These are phyloP conservation scores for Colletotrichum paranaense DNA, from an alignment of 2,329 filamentous ascomycete genomes.

Conservation along the genomic window DNA sequence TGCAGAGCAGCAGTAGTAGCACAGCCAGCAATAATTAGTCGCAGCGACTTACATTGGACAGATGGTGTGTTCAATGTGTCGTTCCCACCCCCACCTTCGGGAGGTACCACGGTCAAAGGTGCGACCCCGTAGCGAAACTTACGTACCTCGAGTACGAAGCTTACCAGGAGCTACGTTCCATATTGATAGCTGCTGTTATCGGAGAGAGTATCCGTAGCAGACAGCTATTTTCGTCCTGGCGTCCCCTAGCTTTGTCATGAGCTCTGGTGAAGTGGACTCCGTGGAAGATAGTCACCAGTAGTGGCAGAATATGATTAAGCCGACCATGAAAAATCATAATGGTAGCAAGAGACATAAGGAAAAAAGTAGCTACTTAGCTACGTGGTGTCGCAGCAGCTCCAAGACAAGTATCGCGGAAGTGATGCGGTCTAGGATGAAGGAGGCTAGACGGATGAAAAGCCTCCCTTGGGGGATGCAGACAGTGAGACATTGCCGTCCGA, in stretches of 20 bases:
- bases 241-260: background rate
- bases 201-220: background rate
- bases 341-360: constrained; percentile 13
- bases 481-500: constrained; percentile 26
- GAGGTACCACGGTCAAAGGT: constrained; percentile 14
- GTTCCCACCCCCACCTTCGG: constrained; percentile 33
- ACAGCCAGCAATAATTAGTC: background rate
- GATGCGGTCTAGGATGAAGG: constrained; percentile 16
- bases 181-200: constrained; percentile 22
- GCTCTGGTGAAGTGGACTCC: background rate
- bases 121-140: constrained; percentile 29
- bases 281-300: background rate
- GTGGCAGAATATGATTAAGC: background rate
- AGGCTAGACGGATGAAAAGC: constrained; percentile 13
- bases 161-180: constrained; percentile 31
- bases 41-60: constrained; percentile 14
- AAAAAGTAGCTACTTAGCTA: constrained; percentile 30
- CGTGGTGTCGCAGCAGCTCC: constrained; percentile 4
- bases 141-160: constrained; percentile 31
- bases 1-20: background rate
- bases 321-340: background rate
- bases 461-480: constrained; percentile 16
- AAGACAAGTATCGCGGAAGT: constrained; percentile 12
- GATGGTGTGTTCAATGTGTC: constrained; percentile 8
- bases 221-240: constrained; percentile 6